phyloP scores from a whole-genome alignment of 1,284 basidiomycete species.

The Moniliophthora roreri region DNA sequence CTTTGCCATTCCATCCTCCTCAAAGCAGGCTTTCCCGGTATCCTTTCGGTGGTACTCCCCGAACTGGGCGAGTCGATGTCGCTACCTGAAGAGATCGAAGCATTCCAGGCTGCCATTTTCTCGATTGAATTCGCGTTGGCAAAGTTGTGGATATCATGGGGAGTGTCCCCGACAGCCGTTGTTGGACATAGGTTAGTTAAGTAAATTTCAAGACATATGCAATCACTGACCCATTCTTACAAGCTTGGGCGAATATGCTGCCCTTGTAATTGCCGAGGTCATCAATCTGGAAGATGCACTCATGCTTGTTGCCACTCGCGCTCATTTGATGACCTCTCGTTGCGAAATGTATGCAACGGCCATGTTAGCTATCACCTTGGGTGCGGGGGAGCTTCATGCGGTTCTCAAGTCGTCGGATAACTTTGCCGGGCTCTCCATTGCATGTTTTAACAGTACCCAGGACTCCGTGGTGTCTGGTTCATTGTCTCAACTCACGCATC shows the following conservation, averaged over 20 bases:
- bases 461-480: constrained; percentile 62
- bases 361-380: constrained; percentile 58
- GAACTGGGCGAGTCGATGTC: constrained; percentile 15
- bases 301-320: constrained; percentile 54
- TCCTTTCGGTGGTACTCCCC: constrained; percentile 43
- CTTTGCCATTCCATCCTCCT: constrained; percentile 53
- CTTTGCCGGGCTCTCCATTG: constrained; percentile 44
- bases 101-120: constrained; percentile 55
- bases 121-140: constrained; percentile 61
- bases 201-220: constrained; percentile 4
- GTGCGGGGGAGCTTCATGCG: constrained; percentile 31
- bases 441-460: constrained; percentile 60
- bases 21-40: constrained; percentile 47
- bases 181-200: constrained; percentile 63
- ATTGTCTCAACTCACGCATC: constrained; percentile 34
- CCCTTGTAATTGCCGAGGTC: constrained; percentile 57
- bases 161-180: constrained; percentile 54
- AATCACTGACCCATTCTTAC: constrained; percentile 7
- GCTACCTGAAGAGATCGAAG: constrained; percentile 32
- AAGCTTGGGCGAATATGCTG: constrained; percentile 75
- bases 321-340: constrained; percentile 47
- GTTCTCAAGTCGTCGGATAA: constrained; percentile 32
- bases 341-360: constrained; percentile 47
- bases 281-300: constrained; percentile 56
- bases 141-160: constrained; percentile 65